Conservation (phyloP, 306 rosid genomes). For the Morella rubra region DNA sequence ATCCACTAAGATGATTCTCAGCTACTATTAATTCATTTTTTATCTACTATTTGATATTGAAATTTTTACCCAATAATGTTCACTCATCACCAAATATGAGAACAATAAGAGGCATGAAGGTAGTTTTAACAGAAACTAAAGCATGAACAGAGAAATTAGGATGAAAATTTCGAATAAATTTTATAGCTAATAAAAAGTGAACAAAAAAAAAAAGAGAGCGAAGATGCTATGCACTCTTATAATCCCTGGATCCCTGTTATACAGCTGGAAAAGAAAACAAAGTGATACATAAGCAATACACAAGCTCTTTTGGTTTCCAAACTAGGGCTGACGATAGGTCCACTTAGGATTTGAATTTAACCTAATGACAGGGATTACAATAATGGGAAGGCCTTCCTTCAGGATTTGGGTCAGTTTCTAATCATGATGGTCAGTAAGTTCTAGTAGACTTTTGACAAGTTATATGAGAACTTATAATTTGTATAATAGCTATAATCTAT, state of each 20-base stretch:
- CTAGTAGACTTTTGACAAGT: not conserved
- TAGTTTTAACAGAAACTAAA: not conserved
- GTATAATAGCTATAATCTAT: not conserved
- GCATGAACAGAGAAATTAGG: not conserved
- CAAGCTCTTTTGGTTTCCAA: slow-evolving; percentile 7
- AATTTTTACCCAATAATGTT: not conserved
- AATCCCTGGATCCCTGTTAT: not conserved
- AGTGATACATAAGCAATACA: not conserved
- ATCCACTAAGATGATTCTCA: not conserved
- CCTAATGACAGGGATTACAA: not conserved
- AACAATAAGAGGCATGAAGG: not conserved
- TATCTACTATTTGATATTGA: not conserved
- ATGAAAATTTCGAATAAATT: slow-evolving; percentile 1
- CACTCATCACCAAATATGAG: not conserved
- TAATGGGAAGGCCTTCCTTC: not conserved
- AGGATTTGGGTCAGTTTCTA: not conserved
- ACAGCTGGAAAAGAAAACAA: not conserved
- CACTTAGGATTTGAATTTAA: not conserved
- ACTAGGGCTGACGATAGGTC: not conserved
- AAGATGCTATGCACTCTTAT: not conserved
- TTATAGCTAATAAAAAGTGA: not conserved
- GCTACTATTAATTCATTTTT: not conserved
- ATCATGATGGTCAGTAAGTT: not conserved
- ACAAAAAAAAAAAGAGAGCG: not conserved
- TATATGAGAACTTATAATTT: not conserved